These are phyloP conservation scores for Plantago lanceolata DNA, from an alignment of 305 asterid genomes.

Conservation along the genomic window DNA sequence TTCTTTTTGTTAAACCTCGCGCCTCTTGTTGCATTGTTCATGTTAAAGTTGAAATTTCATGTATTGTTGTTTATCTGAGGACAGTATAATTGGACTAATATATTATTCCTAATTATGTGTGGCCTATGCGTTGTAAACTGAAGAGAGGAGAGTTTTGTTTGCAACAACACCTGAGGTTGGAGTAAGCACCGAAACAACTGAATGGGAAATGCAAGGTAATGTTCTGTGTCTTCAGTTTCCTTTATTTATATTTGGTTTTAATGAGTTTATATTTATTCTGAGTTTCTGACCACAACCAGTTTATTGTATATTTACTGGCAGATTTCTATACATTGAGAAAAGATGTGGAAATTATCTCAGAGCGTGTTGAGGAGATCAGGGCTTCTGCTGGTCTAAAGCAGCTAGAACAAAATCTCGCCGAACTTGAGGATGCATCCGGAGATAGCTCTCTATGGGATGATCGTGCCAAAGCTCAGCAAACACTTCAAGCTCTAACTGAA, in stretches of 20 bases:
- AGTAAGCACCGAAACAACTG: conserved; percentile 53
- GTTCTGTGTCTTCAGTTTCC: background rate
- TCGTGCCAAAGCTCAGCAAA: conserved; percentile 85
- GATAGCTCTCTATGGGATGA: conserved; percentile 92
- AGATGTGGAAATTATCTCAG: conserved; percentile 59
- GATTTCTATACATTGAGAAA: conserved; percentile 85
- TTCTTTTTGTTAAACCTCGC: background rate
- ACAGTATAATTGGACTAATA: background rate
- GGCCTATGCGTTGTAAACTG: conserved; percentile 23
- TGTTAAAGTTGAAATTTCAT: conserved; percentile 8
- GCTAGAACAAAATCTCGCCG: conserved; percentile 61
- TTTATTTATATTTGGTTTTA: conserved; percentile 4
- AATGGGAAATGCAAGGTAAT: conserved; percentile 82
- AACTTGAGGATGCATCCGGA: conserved; percentile 75
- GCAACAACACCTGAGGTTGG: conserved; percentile 63
- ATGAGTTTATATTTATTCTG: conserved; percentile 3
- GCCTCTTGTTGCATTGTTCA: background rate
- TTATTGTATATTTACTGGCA: conserved; percentile 28
- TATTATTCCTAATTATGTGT: conserved; percentile 9
- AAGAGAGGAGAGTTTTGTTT: conserved; percentile 38
- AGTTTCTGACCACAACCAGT: conserved; percentile 17
- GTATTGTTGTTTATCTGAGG: background rate
- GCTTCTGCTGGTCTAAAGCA: conserved; percentile 66
- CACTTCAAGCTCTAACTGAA: conserved; percentile 84
- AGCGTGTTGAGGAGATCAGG: conserved; percentile 84